Percentiles rank a stretch among this genome's conserved stretches.
phyloP scores from a whole-genome alignment of 2,329 filamentous ascomycete species.

The Sclerotinia nivalis region DNA sequence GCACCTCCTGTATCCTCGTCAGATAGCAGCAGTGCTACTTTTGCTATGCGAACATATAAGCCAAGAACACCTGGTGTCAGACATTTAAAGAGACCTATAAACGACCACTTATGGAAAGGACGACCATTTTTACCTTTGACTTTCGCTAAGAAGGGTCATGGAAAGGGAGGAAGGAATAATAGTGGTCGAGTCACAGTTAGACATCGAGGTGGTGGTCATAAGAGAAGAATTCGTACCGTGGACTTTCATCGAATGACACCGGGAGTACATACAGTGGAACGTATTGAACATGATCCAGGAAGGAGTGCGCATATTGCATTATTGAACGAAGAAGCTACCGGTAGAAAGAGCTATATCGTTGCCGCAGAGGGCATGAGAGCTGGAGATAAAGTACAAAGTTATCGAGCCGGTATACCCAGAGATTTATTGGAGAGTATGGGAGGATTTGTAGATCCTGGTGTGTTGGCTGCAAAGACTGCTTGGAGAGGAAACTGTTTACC shows the following conservation, averaged over 20 bases:
- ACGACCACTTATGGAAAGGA: slow-evolving; percentile 96
- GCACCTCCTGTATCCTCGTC: slow-evolving; percentile 47
- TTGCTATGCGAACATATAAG: slow-evolving; percentile 77
- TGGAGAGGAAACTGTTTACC: slow-evolving; percentile 94
- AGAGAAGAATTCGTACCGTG: slow-evolving; percentile 86
- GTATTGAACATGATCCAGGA: slow-evolving; percentile 94
- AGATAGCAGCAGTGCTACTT: slow-evolving; percentile 44
- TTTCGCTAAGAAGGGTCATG: slow-evolving; percentile 87
- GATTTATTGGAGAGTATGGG: slow-evolving; percentile 91
- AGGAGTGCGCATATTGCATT: slow-evolving; percentile 92
- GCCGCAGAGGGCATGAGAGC: slow-evolving; percentile 93
- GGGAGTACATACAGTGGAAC: slow-evolving; percentile 84
- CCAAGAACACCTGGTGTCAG: slow-evolving; percentile 89
- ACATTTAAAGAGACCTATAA: slow-evolving; percentile 88
- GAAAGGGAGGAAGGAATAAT: slow-evolving; percentile 89
- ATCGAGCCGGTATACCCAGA: slow-evolving; percentile 82
- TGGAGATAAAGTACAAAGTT: slow-evolving; percentile 91
- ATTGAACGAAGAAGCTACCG: slow-evolving; percentile 71
- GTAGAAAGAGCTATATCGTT: slow-evolving; percentile 83
- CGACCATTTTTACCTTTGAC: slow-evolving; percentile 80
- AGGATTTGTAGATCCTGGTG: slow-evolving; percentile 88
- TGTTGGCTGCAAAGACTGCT: slow-evolving; percentile 90
- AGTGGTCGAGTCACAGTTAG: slow-evolving; percentile 83
- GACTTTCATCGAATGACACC: slow-evolving; percentile 81
- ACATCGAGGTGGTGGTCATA: slow-evolving; percentile 88